Percentiles rank a stretch among this genome's conserved stretches.
phyloP scores from a whole-genome alignment of 306 rosid genomes.

The Abrus precatorius region DNA sequence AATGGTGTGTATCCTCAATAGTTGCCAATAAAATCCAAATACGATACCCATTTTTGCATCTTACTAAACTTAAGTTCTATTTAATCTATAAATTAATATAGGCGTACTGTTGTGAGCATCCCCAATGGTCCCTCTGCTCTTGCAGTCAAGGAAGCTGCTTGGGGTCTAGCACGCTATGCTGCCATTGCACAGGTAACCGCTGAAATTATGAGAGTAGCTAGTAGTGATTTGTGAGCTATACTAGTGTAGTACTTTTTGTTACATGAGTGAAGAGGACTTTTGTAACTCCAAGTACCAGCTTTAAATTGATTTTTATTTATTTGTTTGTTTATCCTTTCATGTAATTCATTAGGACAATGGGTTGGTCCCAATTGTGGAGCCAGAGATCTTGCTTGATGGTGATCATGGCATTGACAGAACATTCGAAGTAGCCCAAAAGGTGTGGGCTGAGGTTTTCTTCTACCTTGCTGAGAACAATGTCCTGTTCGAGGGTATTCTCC shows the following conservation, averaged over 20 bases:
- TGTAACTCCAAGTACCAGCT: neutral
- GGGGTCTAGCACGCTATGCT: slow-evolving; percentile 97
- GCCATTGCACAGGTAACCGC: slow-evolving; percentile 80
- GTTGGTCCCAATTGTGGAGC: slow-evolving; percentile 90
- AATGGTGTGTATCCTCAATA: slow-evolving; percentile 54
- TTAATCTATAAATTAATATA: slow-evolving; percentile 9
- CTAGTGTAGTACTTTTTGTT: neutral
- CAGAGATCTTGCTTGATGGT: slow-evolving; percentile 97
- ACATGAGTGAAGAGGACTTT: neutral
- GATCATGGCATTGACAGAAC: slow-evolving; percentile 88
- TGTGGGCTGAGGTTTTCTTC: slow-evolving; percentile 97
- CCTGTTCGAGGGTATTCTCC: slow-evolving; percentile 88
- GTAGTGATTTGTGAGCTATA: neutral
- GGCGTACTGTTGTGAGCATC: slow-evolving; percentile 91
- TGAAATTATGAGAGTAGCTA: neutral
- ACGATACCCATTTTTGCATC: neutral
- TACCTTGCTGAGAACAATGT: slow-evolving; percentile 95
- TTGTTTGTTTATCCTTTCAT: neutral
- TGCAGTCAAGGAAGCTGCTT: slow-evolving; percentile 74
- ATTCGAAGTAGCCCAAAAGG: slow-evolving; percentile 82
- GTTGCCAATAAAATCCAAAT: neutral
- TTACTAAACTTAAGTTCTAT: neutral
- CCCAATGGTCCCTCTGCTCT: slow-evolving; percentile 98
- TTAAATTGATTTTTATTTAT: neutral
- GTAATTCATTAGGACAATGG: slow-evolving; percentile 52